Base-by-base conservation (phyloP, 2,329 filamentous ascomycete species). In the Didymella arachidicola region DNA sequence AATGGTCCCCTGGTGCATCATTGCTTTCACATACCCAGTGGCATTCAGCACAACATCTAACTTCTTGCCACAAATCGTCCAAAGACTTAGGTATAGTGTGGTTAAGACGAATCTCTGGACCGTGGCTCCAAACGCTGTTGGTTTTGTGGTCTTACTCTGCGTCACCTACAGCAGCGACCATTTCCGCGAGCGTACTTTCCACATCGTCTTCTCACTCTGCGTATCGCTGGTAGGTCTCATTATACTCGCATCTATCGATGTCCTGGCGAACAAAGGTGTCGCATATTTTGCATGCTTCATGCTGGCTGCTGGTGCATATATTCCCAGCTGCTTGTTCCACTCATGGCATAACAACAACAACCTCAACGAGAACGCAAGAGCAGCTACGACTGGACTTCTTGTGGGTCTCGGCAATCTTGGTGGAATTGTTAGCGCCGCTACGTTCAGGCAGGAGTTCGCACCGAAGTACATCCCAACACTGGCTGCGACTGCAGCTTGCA, bases 311-410 rank as follows among this genome's bases (percentile, higher is more conserved):
- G 79, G 79, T 22, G 75, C 81, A 1, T 84, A 82, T 61, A 81
- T 82, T 14, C 79, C 80, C 0, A 79, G 77, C 4, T 79, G 78
- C 51, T 69, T 84, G n/a, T 77, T 83, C 4, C 78, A 83, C 59
- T 76, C 77, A 1, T 83, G 82, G 82, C 77, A 83, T 58, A 84
- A 84, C 55, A 84, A 83, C 60, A 84, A 84, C 64, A 83, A 82
- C 41, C 69, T 82, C 7, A 78, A 80, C 25, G 82, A 85, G 69
- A 83, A 79, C 42, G 77, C 74, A 0, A 77, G 82, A 0, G 81
- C 82, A 5, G 80, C 81, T 0, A 82, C 79, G 10, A 83, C 80
- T 1, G 82, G 79, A 0, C 68, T 83, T 14, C 71, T 81, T 1
- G 81, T 82, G 6, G 82, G 80, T 0, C 65, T 84, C 7, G 81